Percentiles rank a stretch among this genome's conserved stretches.
These are phyloP conservation scores for Plasmodium berghei DNA, from an alignment of 169 alveolate species.

Conservation along the genomic window DNA sequence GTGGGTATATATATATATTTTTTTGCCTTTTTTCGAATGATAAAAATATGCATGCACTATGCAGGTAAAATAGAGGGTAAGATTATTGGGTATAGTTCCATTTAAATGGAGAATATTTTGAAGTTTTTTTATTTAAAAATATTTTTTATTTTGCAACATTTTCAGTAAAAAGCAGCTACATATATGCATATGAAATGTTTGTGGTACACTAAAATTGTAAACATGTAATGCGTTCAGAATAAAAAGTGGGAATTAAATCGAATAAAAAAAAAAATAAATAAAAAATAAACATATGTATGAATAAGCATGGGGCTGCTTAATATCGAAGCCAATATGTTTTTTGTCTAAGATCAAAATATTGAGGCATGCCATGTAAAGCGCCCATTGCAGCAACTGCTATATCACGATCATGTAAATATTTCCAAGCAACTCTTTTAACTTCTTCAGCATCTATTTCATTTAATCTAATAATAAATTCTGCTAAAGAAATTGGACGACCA, in stretches of 20 bases:
- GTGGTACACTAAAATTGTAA: too few relatives aligned
- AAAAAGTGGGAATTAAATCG: too few relatives aligned
- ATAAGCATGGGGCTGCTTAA: slow-evolving; percentile 6
- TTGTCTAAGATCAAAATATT: slow-evolving; percentile 83
- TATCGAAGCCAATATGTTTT: slow-evolving; percentile 88
- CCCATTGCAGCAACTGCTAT: slow-evolving; percentile 88
- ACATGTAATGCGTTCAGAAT: too few relatives aligned
- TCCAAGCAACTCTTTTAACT: slow-evolving; percentile 90
- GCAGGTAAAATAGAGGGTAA: too few relatives aligned
- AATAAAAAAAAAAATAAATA: too few relatives aligned
- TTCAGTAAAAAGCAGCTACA: too few relatives aligned
- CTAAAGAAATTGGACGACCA: slow-evolving; percentile 87
- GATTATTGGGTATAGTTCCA: too few relatives aligned
- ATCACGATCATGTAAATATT: slow-evolving; percentile 87
- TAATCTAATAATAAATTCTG: slow-evolving; percentile 86
- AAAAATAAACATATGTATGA: not conserved
- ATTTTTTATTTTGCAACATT: too few relatives aligned
- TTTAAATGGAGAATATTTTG: too few relatives aligned
- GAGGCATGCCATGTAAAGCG: slow-evolving; percentile 87
- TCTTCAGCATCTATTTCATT: slow-evolving; percentile 89
- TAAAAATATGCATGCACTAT: too few relatives aligned
- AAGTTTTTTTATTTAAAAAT: too few relatives aligned
- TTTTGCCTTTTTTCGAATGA: not conserved
- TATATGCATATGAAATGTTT: too few relatives aligned
- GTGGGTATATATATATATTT: not conserved